Conservation (phyloP, 352 stramenopile species). For the Phytophthora ohioensis region DNA sequence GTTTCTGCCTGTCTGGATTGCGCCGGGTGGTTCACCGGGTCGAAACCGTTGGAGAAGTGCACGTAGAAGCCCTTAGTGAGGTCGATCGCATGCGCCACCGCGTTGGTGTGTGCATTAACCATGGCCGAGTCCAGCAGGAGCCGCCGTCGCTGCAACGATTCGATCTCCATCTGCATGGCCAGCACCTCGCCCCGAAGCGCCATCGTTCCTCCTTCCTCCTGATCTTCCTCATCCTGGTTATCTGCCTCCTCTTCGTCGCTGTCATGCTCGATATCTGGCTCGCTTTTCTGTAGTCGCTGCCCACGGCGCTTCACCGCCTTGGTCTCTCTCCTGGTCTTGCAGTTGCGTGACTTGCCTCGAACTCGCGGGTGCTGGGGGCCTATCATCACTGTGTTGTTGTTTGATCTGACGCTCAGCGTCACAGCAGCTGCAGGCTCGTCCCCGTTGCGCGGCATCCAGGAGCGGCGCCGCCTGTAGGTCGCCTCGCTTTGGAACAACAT, state of each 20-base stretch:
- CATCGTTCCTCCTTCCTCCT: not conserved
- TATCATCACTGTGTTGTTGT: not conserved
- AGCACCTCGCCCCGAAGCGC: conserved; percentile 33
- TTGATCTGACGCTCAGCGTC: not conserved
- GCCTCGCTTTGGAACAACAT: conserved; percentile 40
- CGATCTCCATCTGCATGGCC: conserved; percentile 45
- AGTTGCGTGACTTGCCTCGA: conserved; percentile 28
- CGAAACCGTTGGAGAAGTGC: conserved; percentile 52
- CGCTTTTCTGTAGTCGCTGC: not conserved
- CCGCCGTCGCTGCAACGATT: conserved; percentile 46
- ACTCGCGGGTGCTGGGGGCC: conserved; percentile 8
- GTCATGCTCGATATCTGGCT: conserved; percentile 10
- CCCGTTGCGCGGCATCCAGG: conserved; percentile 26
- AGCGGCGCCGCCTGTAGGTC: conserved; percentile 23
- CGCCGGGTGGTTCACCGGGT: conserved; percentile 28
- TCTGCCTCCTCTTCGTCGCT: conserved; percentile 6
- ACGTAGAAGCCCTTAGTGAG: conserved; percentile 54
- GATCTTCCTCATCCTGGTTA: conserved; percentile 11
- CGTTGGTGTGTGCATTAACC: conserved; percentile 45
- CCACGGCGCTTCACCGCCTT: not conserved
- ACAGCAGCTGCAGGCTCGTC: not conserved
- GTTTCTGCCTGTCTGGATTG: conserved; percentile 31
- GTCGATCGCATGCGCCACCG: conserved; percentile 41
- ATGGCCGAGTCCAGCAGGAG: conserved; percentile 45
- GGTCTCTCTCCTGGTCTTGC: conserved; percentile 14